A percentile compares a stretch with the other conserved stretches of the same genome.
These are phyloP conservation scores for Fusarium longipes DNA, from an alignment of 2,329 filamentous ascomycete genomes.

Conservation along the genomic window DNA sequence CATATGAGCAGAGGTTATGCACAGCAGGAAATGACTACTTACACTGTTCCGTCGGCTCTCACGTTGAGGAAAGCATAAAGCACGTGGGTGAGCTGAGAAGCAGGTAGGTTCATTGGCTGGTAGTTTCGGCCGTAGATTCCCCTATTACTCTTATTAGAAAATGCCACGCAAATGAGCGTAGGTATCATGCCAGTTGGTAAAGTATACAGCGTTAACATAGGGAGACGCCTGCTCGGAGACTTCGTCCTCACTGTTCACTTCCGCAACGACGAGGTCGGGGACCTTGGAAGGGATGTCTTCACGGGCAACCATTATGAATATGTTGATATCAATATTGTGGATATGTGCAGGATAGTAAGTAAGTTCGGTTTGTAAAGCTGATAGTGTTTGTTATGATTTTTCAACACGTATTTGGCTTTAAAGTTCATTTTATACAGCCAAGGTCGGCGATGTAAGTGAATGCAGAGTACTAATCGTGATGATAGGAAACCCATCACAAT, in stretches of 20 bases:
- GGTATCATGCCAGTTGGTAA: slow-evolving; percentile 29
- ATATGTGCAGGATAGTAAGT: neutral
- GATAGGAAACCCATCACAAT: neutral
- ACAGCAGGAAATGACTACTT: slow-evolving; percentile 43
- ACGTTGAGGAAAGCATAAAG: slow-evolving; percentile 85
- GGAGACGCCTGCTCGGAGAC: slow-evolving; percentile 4
- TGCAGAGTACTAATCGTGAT: neutral
- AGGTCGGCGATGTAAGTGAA: neutral
- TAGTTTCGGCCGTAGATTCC: slow-evolving; percentile 81
- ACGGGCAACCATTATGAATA: slow-evolving; percentile 17
- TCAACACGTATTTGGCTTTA: fast-evolving
- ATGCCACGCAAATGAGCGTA: fast-evolving
- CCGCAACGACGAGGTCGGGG: slow-evolving; percentile 17
- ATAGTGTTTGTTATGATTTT: neutral
- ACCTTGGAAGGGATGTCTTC: slow-evolving; percentile 20
- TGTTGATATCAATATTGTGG: neutral
- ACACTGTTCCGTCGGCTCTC: slow-evolving; percentile 76
- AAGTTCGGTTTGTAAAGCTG: neutral
- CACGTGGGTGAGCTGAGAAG: slow-evolving; percentile 76
- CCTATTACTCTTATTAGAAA: slow-evolving; percentile 52
- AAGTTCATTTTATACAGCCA: neutral
- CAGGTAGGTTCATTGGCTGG: slow-evolving; percentile 76
- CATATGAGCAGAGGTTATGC: fast-evolving
- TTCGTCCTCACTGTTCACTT: neutral
- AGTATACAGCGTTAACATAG: slow-evolving; percentile 29